These are phyloP conservation scores for Elasticomyces elasticus DNA, from an alignment of 495 filamentous ascomycete genomes.

Conservation along the genomic window DNA sequence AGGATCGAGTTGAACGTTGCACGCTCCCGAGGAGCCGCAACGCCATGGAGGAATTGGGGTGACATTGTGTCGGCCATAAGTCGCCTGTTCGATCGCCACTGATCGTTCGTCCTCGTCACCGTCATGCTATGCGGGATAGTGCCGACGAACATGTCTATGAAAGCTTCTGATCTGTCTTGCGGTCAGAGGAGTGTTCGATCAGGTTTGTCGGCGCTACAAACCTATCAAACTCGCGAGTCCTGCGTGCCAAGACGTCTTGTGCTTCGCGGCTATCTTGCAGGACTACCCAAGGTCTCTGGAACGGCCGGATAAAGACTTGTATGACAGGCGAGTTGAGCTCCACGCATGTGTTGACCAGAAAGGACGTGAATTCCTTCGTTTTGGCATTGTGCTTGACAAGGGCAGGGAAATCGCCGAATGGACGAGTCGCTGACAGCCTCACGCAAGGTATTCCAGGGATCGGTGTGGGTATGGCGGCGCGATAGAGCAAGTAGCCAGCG, in stretches of 20 bases:
- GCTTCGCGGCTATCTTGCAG: conserved; percentile 1
- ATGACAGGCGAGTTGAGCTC: conserved; percentile 11
- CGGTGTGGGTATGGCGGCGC: too few species aligned
- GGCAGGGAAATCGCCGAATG: too few species aligned
- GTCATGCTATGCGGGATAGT: neutral
- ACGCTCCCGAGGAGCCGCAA: conserved; percentile 3
- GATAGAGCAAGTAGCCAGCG: too few species aligned
- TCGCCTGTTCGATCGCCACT: neutral
- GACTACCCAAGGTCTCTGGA: neutral
- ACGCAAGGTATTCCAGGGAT: too few species aligned
- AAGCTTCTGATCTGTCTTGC: too few species aligned
- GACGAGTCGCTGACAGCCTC: too few species aligned
- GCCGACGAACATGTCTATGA: conserved; percentile 1
- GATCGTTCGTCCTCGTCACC: conserved; percentile 5
- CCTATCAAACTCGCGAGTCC: conserved; percentile 10
- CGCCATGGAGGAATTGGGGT: conserved; percentile 2
- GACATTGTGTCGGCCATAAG: conserved; percentile 8
- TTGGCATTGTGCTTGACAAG: too few species aligned
- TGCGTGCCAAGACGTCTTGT: conserved; percentile 4
- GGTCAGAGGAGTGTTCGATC: too few species aligned
- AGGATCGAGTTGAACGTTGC: neutral
- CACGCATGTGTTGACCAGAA: too few species aligned
- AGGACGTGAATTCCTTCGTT: too few species aligned
- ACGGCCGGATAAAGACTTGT: conserved; percentile 9
- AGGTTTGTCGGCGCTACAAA: too few species aligned